These are phyloP conservation scores for Toxicodendron radicans DNA, from an alignment of 345 rosid species.

Conservation along the genomic window DNA sequence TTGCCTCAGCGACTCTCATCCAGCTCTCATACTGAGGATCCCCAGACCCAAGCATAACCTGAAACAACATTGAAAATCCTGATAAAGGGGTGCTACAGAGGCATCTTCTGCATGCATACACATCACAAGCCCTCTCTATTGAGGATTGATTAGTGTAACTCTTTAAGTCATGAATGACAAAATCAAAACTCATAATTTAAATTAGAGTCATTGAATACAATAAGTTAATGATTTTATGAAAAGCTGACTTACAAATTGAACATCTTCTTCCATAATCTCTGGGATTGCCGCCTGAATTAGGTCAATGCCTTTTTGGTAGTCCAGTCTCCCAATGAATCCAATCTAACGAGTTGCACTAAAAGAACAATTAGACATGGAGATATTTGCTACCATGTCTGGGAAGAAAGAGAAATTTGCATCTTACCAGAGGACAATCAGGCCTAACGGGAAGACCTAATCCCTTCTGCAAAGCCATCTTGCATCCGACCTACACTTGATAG, in stretches of 20 bases:
- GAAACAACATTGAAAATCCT: slow-evolving; percentile 2
- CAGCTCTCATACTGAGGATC: slow-evolving; percentile 71
- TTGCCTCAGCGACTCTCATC: slow-evolving; percentile 79
- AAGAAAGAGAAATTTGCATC: slow-evolving; percentile 15
- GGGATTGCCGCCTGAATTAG: slow-evolving; percentile 64
- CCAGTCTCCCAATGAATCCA: slow-evolving; percentile 95
- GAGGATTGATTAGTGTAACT: not conserved
- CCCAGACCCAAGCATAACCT: slow-evolving; percentile 99
- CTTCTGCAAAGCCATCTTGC: slow-evolving; percentile 87
- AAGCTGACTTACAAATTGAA: slow-evolving; percentile 86
- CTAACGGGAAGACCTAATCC: slow-evolving; percentile 84
- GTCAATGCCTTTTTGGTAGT: slow-evolving; percentile 95
- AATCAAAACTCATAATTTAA: not conserved
- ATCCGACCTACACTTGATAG: slow-evolving; percentile 53
- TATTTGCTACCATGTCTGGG: not conserved
- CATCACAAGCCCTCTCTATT: not conserved
- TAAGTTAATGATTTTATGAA: slow-evolving; percentile 10
- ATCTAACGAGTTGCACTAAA: slow-evolving; percentile 47
- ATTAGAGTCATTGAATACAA: not conserved
- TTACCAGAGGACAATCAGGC: slow-evolving; percentile 88
- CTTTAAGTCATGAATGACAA: not conserved
- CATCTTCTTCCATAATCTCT: slow-evolving; percentile 80
- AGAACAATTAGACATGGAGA: slow-evolving; percentile 15
- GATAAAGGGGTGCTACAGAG: not conserved
- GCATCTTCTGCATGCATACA: not conserved